Evolutionary conservation across 2,329 filamentous ascomycete species (phyloP), one percentile per base, ranked within the genome.

Genomic region (Coniochaeta sp.): DNA sequence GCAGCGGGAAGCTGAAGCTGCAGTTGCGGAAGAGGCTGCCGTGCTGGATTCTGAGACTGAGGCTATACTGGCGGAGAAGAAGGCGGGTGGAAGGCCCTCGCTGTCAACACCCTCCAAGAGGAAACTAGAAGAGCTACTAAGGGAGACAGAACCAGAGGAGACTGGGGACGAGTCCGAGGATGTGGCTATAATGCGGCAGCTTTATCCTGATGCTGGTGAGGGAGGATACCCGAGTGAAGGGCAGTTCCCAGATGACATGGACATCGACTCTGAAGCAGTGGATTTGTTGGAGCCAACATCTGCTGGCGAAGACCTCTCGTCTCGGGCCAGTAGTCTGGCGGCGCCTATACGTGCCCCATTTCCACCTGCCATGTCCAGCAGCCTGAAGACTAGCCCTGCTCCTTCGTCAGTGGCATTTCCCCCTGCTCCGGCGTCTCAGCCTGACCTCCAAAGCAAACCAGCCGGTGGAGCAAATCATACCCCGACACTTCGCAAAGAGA

Each of bases 291-390:
- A 2, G 3, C 47, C 50, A 26, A 36, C 58, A 1, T 24, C 59
- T 1, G 47, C 16, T 1, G 43, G 19, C 2, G 58, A 58, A 3
- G 57, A 50, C 12, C 2, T 11, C 1, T 63, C 62, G 6, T 66
- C 63, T 3, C 60, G 59, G 17, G 62, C 63, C 28, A 65, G 62
- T 59, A 67, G 62, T 14, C n/a, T 57, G 16, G 54, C 54, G 4
- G 28, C 47, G 31, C 24, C 26, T 12, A 6, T n/a, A 31, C 47
- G 24, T 14, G 47, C 47, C 5, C 12, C 47, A 12, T 52, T 31
- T 17, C 31, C 47, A 6, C 47, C 47, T 2, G 47, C 47, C 1
- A 12, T 28, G 16, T 52, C 47, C 3, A n/a, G 22, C 16, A 31
- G 47, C 14, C 14, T 17, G 6, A 52, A 28, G 47, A 24, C 47